phyloP scores from a whole-genome alignment of 768 basidiomycete genomes.

The Trametes cingulata region DNA sequence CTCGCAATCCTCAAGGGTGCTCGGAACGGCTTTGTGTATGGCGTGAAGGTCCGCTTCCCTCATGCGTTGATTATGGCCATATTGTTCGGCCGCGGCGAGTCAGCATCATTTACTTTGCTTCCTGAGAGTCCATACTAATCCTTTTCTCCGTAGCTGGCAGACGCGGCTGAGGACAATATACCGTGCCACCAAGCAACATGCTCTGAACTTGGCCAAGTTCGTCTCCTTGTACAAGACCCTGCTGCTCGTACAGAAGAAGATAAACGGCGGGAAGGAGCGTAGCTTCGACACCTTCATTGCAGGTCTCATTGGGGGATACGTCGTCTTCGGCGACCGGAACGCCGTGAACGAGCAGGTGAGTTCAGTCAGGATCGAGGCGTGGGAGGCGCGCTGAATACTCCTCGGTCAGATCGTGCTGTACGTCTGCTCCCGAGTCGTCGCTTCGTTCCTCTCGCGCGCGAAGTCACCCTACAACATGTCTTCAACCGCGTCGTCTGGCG shows the following conservation, averaged over 20 bases:
- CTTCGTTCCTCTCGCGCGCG: slow-evolving; percentile 88
- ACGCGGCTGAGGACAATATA: slow-evolving; percentile 68
- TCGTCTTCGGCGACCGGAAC: slow-evolving; percentile 83
- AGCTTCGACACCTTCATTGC: slow-evolving; percentile 87
- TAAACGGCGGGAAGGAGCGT: slow-evolving; percentile 81
- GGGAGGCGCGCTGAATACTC: neutral
- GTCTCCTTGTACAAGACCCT: slow-evolving; percentile 91
- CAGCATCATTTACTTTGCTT: slow-evolving; percentile 37
- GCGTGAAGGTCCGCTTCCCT: slow-evolving; percentile 89
- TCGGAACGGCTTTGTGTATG: slow-evolving; percentile 87
- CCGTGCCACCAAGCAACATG: slow-evolving; percentile 87
- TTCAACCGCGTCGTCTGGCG: slow-evolving; percentile 42
- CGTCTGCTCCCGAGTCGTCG: slow-evolving; percentile 88
- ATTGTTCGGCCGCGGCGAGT: slow-evolving; percentile 91
- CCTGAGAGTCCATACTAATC: slow-evolving; percentile 12
- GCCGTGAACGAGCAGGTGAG: slow-evolving; percentile 91
- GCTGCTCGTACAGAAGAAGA: slow-evolving; percentile 78
- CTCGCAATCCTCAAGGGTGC: slow-evolving; percentile 94
- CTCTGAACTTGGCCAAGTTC: slow-evolving; percentile 90
- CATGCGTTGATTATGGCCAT: slow-evolving; percentile 97
- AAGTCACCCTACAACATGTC: slow-evolving; percentile 50
- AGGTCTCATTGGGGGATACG: slow-evolving; percentile 88
- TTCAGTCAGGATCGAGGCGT: neutral
- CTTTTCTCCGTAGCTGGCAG: slow-evolving; percentile 56
- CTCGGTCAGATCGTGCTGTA: slow-evolving; percentile 86